Evolutionary conservation across 352 stramenopile genomes (phyloP).

Genomic region (Globisporangium cederbergense): DNA sequence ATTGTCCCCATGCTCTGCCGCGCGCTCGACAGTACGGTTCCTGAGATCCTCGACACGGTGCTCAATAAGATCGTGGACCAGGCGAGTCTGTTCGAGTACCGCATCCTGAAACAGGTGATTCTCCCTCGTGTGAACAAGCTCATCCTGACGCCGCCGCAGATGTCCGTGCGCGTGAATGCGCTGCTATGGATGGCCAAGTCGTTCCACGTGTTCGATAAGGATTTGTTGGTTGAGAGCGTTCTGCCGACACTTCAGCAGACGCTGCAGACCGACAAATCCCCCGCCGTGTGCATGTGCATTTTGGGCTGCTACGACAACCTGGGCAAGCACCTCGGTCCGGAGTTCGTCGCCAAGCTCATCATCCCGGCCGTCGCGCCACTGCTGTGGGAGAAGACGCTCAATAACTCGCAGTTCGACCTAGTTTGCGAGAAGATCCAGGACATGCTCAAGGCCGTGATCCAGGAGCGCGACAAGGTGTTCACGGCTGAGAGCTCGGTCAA

Average conservation of each 20-base stretch:
- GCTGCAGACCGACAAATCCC: conserved; percentile 76
- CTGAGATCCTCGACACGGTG: conserved; percentile 84
- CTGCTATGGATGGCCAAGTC: conserved; percentile 85
- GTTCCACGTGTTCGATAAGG: conserved; percentile 89
- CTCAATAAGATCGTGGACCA: conserved; percentile 88
- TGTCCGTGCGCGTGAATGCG: conserved; percentile 83
- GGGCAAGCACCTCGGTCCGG: conserved; percentile 79
- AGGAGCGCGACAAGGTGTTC: conserved; percentile 77
- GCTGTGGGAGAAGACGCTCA: conserved; percentile 76
- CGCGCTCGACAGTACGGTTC: conserved; percentile 77
- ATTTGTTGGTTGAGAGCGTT: conserved; percentile 80
- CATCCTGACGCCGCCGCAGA: conserved; percentile 78
- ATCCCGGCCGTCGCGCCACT: conserved; percentile 76
- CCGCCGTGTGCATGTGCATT: conserved; percentile 85
- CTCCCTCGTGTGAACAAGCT: conserved; percentile 83
- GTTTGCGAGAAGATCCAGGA: conserved; percentile 87
- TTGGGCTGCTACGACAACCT: conserved; percentile 87
- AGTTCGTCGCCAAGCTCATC: conserved; percentile 83
- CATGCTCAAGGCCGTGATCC: conserved; percentile 87
- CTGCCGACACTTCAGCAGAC: conserved; percentile 72
- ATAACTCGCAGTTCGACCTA: conserved; percentile 81
- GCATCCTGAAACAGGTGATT: conserved; percentile 86
- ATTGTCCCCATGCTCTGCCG: conserved; percentile 86
- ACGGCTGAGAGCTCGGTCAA: conserved; percentile 65
- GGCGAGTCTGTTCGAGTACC: conserved; percentile 85